Evolutionary conservation across 352 stramenopile genomes (phyloP).

Genomic region (Phytophthora chlamydospora): DNA sequence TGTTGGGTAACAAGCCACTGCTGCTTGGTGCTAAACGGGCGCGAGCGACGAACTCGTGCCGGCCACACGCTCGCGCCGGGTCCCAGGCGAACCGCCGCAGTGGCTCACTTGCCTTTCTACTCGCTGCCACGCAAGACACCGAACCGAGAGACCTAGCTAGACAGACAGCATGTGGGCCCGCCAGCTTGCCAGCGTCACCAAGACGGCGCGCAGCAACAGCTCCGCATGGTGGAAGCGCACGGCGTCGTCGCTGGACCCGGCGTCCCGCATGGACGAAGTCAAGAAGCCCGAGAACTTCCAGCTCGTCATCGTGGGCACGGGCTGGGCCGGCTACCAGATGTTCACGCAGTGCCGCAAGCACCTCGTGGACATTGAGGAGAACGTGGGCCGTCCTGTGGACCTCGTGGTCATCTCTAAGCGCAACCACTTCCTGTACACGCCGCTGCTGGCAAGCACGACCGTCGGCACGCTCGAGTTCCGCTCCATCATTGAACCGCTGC

Average conservation of each 20-base stretch:
- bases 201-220: slow-evolving; percentile 26
- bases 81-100: slow-evolving; percentile 11
- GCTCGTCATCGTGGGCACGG: slow-evolving; percentile 76
- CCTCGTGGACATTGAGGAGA: slow-evolving; percentile 74
- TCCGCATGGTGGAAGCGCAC: slow-evolving; percentile 31
- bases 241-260: slow-evolving; percentile 24
- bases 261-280: slow-evolving; percentile 20
- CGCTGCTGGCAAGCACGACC: slow-evolving; percentile 95
- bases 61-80: background rate
- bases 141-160: background rate
- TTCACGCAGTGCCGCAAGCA: slow-evolving; percentile 81
- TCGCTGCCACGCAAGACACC: background rate
- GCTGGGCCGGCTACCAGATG: slow-evolving; percentile 82
- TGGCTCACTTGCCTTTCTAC: slow-evolving; percentile 17
- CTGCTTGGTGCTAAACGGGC: background rate
- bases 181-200: slow-evolving; percentile 29
- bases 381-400: slow-evolving; percentile 55
- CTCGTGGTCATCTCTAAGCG: slow-evolving; percentile 83
- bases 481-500: slow-evolving; percentile 96
- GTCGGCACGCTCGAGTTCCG: slow-evolving; percentile 97
- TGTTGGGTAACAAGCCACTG: slow-evolving; percentile 18
- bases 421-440: slow-evolving; percentile 98
- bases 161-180: slow-evolving; percentile 22
- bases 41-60: background rate
- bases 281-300: slow-evolving; percentile 75